Evolutionary conservation across 768 basidiomycete species (phyloP).

Genomic region (Pholiota microspora): DNA sequence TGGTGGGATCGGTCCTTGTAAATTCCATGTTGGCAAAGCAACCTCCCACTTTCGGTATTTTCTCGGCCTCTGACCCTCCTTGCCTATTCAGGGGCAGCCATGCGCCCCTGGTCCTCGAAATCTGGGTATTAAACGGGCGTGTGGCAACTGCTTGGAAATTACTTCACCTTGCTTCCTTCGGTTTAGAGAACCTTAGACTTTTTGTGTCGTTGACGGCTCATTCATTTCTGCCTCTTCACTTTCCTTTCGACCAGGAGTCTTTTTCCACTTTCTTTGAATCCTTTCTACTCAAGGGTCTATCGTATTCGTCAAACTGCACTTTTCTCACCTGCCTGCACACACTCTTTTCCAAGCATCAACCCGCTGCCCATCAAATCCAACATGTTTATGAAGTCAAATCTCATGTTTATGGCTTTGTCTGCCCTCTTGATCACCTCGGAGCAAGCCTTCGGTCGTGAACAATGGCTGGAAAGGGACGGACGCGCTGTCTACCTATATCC

Average conservation of each 20-base stretch:
- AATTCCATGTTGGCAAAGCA: slow-evolving; percentile 22
- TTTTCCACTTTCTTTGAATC: slow-evolving; percentile 15
- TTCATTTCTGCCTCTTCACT: slow-evolving; percentile 25
- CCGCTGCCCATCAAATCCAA: slow-evolving; percentile 6
- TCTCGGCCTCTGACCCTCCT: slow-evolving; percentile 11
- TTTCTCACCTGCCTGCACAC: slow-evolving; percentile 7
- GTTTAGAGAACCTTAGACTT: slow-evolving; percentile 29
- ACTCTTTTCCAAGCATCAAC: neutral
- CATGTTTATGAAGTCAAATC: slow-evolving; percentile 30
- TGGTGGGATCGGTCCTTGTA: slow-evolving; percentile 12
- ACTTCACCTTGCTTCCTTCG: slow-evolving; percentile 18
- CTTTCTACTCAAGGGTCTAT: slow-evolving; percentile 16
- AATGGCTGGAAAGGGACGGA: slow-evolving; percentile 48
- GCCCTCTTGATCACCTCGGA: slow-evolving; percentile 27
- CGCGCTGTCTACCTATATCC: slow-evolving; percentile 45
- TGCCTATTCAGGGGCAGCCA: neutral
- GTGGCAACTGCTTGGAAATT: neutral
- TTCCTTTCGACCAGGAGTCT: slow-evolving; percentile 48
- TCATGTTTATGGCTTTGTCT: slow-evolving; percentile 24
- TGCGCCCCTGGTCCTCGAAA: slow-evolving; percentile 2
- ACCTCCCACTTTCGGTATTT: slow-evolving; percentile 14
- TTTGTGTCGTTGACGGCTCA: slow-evolving; percentile 45
- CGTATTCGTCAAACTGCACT: slow-evolving; percentile 8
- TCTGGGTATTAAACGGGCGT: slow-evolving; percentile 13
- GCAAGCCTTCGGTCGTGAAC: slow-evolving; percentile 36